A percentile compares a stretch with the other conserved stretches of the same genome.
These are phyloP conservation scores for Epicoccum nigrum DNA, from an alignment of 2,329 filamentous ascomycete genomes.

Conservation along the genomic window DNA sequence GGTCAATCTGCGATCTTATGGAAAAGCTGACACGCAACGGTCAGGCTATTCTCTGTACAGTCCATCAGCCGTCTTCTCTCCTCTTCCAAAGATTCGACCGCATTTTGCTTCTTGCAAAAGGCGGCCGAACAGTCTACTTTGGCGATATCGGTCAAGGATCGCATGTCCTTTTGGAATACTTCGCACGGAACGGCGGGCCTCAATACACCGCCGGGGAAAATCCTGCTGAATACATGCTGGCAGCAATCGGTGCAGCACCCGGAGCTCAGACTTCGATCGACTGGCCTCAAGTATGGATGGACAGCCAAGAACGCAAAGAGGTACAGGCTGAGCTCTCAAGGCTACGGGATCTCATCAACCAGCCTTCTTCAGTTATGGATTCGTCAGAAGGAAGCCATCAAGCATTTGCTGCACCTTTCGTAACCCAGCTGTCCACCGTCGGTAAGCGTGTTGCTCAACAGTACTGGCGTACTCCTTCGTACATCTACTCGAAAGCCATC, in stretches of 20 bases:
- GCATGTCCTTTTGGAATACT: slow-evolving; percentile 70
- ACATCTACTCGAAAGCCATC: slow-evolving; percentile 48
- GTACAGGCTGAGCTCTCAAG: slow-evolving; percentile 48
- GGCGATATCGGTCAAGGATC: slow-evolving; percentile 76
- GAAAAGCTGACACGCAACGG: slow-evolving; percentile 86
- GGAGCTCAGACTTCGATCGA: slow-evolving; percentile 38
- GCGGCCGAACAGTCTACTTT: slow-evolving; percentile 79
- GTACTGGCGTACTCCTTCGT: slow-evolving; percentile 54
- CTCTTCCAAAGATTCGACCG: slow-evolving; percentile 88
- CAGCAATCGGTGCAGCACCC: slow-evolving; percentile 47
- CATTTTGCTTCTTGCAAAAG: slow-evolving; percentile 76
- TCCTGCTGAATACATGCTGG: slow-evolving; percentile 78
- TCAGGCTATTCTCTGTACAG: slow-evolving; percentile 83
- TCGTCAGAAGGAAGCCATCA: slow-evolving; percentile 53
- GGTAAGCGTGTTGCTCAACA: slow-evolving; percentile 53
- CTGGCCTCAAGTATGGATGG: slow-evolving; percentile 52
- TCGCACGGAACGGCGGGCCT: slow-evolving; percentile 71
- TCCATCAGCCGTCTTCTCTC: slow-evolving; percentile 91
- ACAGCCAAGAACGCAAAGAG: slow-evolving; percentile 24
- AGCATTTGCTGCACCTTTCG: slow-evolving; percentile 54
- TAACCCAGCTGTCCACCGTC: slow-evolving; percentile 42
- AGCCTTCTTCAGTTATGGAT: slow-evolving; percentile 37
- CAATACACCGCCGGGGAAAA: slow-evolving; percentile 70
- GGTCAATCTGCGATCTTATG: slow-evolving; percentile 77
- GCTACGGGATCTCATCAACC: slow-evolving; percentile 45